Evolutionary conservation across 192 early-diverging fungal species (phyloP), one percentile per base, ranked within the genome.

Genomic region (Jimgerdemannia flammicorona): DNA sequence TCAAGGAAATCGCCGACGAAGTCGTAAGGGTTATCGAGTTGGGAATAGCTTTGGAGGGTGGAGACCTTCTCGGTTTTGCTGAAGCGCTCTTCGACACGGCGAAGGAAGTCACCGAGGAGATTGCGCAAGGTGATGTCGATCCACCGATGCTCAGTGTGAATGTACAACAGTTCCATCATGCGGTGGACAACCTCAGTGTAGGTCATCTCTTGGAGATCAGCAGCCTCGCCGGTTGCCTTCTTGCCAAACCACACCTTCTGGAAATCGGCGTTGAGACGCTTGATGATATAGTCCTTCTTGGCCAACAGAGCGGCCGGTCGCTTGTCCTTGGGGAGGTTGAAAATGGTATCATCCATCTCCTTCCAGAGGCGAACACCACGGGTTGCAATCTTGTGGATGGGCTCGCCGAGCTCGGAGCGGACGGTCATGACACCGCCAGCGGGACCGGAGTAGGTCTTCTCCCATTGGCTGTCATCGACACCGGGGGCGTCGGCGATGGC

Each of bases 191-290:
- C 95, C 77, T 97, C 94, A 70, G 88, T 83, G 78, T 98, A 98
- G 7, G 97, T 97, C 96, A 98, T 97, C 59, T 96, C 93, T 74
- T 93, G 89, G 72, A 98, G 83, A 74, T 96, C 95, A 43, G 87
- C 92, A 64, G 91, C 83, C 3, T 78, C 80, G 29, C 94, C 95
- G 72, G 92, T 86, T 4, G 85, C 76, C 85, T 96, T 97, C 73
- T 84, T 84, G 65, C 95, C 96, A 81, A 98, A 98, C 97, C 97
- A 98, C 19, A 93, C 92, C 85, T 96, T 94, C 85, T 96, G 94
- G 84, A 90, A 96, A 80, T 98, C 95, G 44, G 82, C 87, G 81
- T 95, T 96, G 54, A 98, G 86, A 9, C 92, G 88, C 70, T 89
- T 79, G 75, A 97, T 93, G 40, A 98, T 93, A 77, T 96, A 93